phyloP scores from a whole-genome alignment of 1,139 yeast genomes.

The Blastobotrys aristatus region DNA sequence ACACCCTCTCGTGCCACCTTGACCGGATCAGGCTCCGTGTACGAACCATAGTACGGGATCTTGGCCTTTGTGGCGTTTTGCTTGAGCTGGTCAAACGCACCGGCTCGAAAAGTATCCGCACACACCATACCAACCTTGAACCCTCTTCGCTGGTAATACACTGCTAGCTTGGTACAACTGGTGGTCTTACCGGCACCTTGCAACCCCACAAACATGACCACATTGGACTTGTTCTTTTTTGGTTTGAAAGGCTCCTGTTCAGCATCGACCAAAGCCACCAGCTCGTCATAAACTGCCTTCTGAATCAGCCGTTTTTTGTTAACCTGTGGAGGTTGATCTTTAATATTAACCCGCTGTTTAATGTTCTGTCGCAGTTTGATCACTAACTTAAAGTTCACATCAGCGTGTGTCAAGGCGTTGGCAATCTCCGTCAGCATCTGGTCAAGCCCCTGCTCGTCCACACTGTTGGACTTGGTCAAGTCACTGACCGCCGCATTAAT shows the following conservation, averaged over 20 bases:
- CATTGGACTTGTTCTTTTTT: constrained; percentile 64
- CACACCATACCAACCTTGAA: constrained; percentile 94
- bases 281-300: constrained; percentile 89
- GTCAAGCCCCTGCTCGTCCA: constrained; percentile 58
- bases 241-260: constrained; percentile 65
- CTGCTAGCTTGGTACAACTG: constrained; percentile 93
- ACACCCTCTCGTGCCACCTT: constrained; percentile 91
- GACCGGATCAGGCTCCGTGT: constrained; percentile 94
- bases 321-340: constrained; percentile 46
- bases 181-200: constrained; percentile 99
- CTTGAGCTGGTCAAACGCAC: constrained; percentile 97
- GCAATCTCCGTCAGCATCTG: constrained; percentile 80
- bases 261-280: constrained; percentile 77
- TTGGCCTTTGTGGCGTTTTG: constrained; percentile 95
- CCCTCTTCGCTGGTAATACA: constrained; percentile 88
- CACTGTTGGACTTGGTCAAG: constrained; percentile 57
- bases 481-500: constrained; percentile 72
- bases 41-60: constrained; percentile 92
- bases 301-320: constrained; percentile 73
- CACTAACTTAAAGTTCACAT: constrained; percentile 84
- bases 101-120: constrained; percentile 99
- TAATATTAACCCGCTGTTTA: constrained; percentile 50
- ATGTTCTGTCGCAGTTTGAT: constrained; percentile 71
- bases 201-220: constrained; percentile 95
- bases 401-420: constrained; percentile 84